A percentile compares a stretch with the other conserved stretches of the same genome.
Conservation (phyloP, 257 asterid species). For the Solanum phureja region DNA sequence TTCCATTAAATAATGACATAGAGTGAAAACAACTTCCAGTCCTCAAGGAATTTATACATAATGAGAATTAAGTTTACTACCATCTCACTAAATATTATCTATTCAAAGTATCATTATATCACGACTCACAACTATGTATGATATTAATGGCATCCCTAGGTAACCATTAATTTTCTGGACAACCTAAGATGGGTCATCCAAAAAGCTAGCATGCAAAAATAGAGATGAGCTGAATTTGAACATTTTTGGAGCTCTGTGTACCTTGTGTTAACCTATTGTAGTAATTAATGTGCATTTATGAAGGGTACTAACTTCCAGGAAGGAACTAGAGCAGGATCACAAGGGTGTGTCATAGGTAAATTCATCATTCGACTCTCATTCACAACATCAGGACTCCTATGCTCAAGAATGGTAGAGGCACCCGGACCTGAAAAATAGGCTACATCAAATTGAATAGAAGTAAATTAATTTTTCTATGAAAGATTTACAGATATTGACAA, state of each 20-base stretch:
- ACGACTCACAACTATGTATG: neutral
- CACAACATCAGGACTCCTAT: too few relatives aligned
- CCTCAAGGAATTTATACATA: neutral
- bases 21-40: neutral
- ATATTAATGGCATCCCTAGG: too few relatives aligned
- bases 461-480: too few relatives aligned
- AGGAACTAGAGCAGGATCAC: slow-evolving; percentile 28
- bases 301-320: slow-evolving; percentile 48
- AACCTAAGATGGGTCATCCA: neutral
- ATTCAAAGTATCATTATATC: neutral
- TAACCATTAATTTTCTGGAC: neutral
- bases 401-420: too few relatives aligned
- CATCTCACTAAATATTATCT: neutral
- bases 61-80: neutral
- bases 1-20: neutral
- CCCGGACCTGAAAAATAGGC: too few relatives aligned
- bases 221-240: neutral
- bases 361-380: too few relatives aligned
- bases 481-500: too few relatives aligned
- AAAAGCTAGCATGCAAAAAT: neutral
- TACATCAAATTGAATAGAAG: too few relatives aligned
- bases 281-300: neutral
- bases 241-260: neutral
- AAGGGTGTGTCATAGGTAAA: slow-evolving; percentile 2
- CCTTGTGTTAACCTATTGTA: neutral